phyloP scores from a whole-genome alignment of 2,329 filamentous ascomycete genomes.

The Aureobasidium melanogenum region DNA sequence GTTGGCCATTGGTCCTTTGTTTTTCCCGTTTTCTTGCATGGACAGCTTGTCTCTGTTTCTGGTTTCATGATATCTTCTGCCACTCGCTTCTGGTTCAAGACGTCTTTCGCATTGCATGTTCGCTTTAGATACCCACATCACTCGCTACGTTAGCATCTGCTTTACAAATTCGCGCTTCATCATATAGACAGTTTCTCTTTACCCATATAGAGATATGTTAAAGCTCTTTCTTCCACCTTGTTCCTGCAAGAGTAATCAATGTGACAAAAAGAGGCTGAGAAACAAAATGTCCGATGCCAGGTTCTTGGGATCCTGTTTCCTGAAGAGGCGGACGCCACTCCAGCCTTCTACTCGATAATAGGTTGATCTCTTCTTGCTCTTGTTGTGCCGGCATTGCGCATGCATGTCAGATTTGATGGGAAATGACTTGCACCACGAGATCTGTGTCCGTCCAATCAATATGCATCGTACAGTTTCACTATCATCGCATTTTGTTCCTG shows the following conservation, averaged over 20 bases:
- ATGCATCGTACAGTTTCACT: not conserved
- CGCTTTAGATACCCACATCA: not conserved
- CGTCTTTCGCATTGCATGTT: not conserved
- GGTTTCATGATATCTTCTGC: not conserved
- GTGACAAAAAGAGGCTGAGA: not conserved
- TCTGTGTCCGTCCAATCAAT: not conserved
- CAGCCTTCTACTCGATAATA: not conserved
- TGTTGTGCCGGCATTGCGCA: not conserved
- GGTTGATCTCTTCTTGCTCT: not conserved
- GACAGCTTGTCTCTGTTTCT: not conserved
- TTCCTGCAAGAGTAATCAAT: not conserved
- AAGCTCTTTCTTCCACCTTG: not conserved
- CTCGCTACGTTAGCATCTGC: not conserved
- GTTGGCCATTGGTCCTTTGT: not conserved
- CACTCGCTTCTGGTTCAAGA: not conserved
- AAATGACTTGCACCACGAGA: not conserved
- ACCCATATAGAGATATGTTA: not conserved
- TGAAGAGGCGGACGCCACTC: not conserved
- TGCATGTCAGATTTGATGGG: not conserved
- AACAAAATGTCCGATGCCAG: constrained; percentile 1
- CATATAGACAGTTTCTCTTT: not conserved
- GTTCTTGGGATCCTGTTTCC: not conserved
- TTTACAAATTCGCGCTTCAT: not conserved
- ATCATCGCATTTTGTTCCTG: not conserved
- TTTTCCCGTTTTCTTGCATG: not conserved